Percentiles rank a stretch among this genome's conserved stretches.
Evolutionary conservation across 495 filamentous ascomycete genomes (phyloP).

Genomic region (Elasticomyces elasticus): DNA sequence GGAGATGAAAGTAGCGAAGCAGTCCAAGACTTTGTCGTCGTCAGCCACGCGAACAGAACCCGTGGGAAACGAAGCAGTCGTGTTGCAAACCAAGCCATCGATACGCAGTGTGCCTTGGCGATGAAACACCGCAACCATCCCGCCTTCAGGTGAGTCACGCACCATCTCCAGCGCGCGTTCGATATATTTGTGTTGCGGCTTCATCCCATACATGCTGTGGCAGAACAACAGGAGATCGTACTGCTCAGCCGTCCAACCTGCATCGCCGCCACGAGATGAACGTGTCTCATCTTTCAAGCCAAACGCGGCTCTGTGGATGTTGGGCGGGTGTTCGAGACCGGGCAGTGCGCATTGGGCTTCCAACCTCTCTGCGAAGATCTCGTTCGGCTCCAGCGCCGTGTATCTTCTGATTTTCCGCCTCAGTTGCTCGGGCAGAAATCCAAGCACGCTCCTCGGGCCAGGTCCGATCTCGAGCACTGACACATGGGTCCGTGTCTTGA

Average conservation of each 20-base stretch:
- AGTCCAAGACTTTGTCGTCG: constrained; percentile 42
- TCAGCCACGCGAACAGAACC: constrained; percentile 40
- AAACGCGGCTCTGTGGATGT: background rate
- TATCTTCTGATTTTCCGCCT: constrained; percentile 43
- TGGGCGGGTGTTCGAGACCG: background rate
- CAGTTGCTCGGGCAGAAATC: constrained; percentile 38
- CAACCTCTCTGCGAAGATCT: background rate
- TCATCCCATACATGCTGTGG: constrained; percentile 57
- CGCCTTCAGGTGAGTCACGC: constrained; percentile 35
- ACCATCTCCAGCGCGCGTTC: constrained; percentile 44
- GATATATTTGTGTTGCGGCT: constrained; percentile 40
- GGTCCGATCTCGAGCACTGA: constrained; percentile 54
- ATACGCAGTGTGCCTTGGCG: constrained; percentile 37
- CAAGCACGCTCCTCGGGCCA: constrained; percentile 47
- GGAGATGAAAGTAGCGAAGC: constrained; percentile 45
- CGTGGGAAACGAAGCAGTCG: constrained; percentile 42
- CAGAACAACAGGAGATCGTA: constrained; percentile 53
- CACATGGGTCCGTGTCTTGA: constrained; percentile 38
- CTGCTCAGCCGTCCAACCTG: constrained; percentile 31
- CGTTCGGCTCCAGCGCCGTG: constrained; percentile 39
- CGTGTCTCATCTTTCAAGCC: background rate
- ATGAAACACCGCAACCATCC: constrained; percentile 28
- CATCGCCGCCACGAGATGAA: constrained; percentile 29
- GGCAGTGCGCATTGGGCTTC: background rate
- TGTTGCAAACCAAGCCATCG: constrained; percentile 44